Conservation (phyloP, 305 asterid species). For the Nicotiana rustica region DNA sequence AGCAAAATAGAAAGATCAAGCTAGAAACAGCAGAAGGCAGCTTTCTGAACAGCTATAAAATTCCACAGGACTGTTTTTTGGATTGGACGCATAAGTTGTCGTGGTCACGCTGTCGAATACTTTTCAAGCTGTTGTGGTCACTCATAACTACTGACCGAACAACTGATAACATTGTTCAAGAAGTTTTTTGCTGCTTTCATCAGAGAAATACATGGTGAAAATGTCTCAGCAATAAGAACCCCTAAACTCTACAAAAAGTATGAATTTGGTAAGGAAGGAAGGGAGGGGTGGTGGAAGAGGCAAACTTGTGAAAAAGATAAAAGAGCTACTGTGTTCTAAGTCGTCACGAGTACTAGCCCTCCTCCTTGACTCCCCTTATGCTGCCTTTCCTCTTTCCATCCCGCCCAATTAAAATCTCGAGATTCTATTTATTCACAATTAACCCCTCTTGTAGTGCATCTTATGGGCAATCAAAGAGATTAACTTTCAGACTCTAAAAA, state of each 20-base stretch:
- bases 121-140: no score
- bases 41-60: not conserved
- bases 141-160: not conserved
- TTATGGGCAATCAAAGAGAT: not conserved
- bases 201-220: not conserved
- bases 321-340: not conserved
- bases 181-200: not conserved
- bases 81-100: no score
- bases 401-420: not conserved
- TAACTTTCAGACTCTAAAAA: not conserved
- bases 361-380: slow-evolving; percentile 13
- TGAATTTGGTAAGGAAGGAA: slow-evolving; percentile 19
- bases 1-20: slow-evolving; percentile 26
- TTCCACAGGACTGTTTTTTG: no score
- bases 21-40: slow-evolving; percentile 25
- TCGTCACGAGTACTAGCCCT: not conserved
- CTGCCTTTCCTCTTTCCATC: not conserved
- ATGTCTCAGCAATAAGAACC: not conserved
- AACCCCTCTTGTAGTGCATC: not conserved
- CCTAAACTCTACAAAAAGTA: slow-evolving; percentile 2
- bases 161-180: slow-evolving; percentile 18
- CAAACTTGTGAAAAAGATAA: not conserved
- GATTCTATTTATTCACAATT: not conserved
- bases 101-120: no score
- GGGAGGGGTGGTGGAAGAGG: not conserved